Evolutionary conservation across 768 basidiomycete species (phyloP).

Genomic region (Tylopilus vinaceipallidus): DNA sequence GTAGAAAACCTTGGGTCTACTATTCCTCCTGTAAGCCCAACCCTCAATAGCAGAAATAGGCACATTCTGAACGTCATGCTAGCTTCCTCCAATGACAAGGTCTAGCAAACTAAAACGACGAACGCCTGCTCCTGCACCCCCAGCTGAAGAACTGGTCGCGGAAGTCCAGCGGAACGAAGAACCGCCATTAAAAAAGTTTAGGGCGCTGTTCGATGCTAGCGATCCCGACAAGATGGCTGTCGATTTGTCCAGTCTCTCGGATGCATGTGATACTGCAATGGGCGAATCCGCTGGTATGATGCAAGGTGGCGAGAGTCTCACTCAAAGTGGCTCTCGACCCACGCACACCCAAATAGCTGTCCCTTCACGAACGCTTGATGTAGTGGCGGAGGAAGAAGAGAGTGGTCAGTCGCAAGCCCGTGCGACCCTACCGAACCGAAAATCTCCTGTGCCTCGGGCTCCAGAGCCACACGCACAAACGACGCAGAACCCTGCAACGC

Average conservation of each 20-base stretch:
- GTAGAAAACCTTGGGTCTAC: constrained; percentile 11
- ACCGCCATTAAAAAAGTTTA: constrained; percentile 68
- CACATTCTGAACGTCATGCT: neutral
- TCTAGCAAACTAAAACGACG: constrained; percentile 55
- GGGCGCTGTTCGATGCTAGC: constrained; percentile 65
- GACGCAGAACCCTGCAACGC: constrained; percentile 28
- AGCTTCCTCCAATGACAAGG: constrained; percentile 44
- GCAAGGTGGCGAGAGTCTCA: constrained; percentile 21
- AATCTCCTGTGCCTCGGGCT: constrained; percentile 1
- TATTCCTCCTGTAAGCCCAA: constrained; percentile 26
- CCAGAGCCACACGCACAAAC: neutral
- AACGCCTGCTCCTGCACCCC: constrained; percentile 33
- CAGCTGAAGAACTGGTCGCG: constrained; percentile 16
- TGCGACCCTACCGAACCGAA: neutral
- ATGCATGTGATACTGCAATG: constrained; percentile 6
- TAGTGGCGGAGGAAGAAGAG: constrained; percentile 56
- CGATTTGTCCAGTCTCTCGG: constrained; percentile 19
- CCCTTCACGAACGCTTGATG: constrained; percentile 26
- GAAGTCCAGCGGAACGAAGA: constrained; percentile 32
- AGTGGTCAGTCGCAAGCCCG: constrained; percentile 12
- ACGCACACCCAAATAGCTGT: constrained; percentile 1
- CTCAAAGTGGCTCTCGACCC: constrained; percentile 26
- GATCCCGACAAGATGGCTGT: constrained; percentile 45
- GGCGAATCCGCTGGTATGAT: constrained; percentile 13
- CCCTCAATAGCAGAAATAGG: neutral